These are phyloP conservation scores for Quercus tomentella DNA, from an alignment of 331 rosid species.

Conservation along the genomic window DNA sequence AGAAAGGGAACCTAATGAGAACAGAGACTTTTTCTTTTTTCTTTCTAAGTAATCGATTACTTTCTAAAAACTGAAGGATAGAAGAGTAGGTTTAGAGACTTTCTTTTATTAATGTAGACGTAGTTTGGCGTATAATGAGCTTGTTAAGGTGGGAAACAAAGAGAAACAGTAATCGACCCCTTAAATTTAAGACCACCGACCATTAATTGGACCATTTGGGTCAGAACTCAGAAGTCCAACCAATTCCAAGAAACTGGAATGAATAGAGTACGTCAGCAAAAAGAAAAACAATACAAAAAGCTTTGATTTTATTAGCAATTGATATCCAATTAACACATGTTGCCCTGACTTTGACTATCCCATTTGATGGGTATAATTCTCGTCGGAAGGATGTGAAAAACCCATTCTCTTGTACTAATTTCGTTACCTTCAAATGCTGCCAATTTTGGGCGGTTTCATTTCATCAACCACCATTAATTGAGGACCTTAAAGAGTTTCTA, in stretches of 20 bases:
- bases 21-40: too few relatives aligned
- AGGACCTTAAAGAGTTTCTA: background rate
- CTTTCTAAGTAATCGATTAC: too few relatives aligned
- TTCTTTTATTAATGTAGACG: background rate
- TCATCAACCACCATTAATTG: background rate
- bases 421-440: background rate
- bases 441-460: slow-evolving; percentile 1
- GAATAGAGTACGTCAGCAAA: too few relatives aligned
- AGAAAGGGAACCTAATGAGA: too few relatives aligned
- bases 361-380: background rate
- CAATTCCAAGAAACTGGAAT: background rate
- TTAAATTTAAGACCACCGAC: slow-evolving; percentile 13
- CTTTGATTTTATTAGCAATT: background rate
- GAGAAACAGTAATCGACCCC: too few relatives aligned
- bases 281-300: too few relatives aligned
- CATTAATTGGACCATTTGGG: slow-evolving; percentile 1
- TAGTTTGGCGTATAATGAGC: too few relatives aligned
- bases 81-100: too few relatives aligned
- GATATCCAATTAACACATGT: slow-evolving; percentile 7
- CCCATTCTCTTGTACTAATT: background rate
- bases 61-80: too few relatives aligned
- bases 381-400: background rate
- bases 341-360: background rate
- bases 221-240: slow-evolving; percentile 7
- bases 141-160: background rate